Conservation (phyloP, 2,329 filamentous ascomycete genomes). For the Incumbomyces delicatus region DNA sequence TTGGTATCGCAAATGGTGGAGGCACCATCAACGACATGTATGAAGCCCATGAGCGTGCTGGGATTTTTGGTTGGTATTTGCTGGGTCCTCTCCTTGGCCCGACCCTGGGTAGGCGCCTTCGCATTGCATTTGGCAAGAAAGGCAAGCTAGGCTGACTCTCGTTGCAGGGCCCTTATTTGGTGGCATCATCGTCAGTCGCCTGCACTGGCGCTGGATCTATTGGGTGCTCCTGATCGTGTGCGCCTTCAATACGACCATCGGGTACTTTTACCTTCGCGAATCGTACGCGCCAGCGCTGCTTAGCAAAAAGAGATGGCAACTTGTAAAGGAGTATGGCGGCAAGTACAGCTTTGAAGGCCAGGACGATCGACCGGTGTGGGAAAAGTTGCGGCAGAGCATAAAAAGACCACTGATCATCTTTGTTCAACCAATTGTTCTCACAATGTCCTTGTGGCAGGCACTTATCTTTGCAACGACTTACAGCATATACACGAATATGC, state of each 20-base stretch:
- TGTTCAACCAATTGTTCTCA: conserved; percentile 5
- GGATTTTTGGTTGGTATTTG: conserved; percentile 9
- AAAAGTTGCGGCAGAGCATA: conserved; percentile 29
- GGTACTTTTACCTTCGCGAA: conserved; percentile 49
- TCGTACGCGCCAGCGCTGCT: conserved; percentile 54
- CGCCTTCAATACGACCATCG: conserved; percentile 47
- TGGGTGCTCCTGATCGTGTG: conserved; percentile 28
- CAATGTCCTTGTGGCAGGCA: conserved; percentile 4
- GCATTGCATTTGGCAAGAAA: not conserved
- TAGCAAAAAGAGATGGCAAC: conserved; percentile 41
- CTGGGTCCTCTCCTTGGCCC: conserved; percentile 4
- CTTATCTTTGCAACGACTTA: conserved; percentile 5
- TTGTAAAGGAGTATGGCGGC: conserved; percentile 25
- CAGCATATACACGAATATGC: conserved; percentile 4
- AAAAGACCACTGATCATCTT: conserved; percentile 41
- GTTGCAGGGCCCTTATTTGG: conserved; percentile 26
- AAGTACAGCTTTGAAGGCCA: conserved; percentile 15
- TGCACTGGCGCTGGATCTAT: conserved; percentile 42
- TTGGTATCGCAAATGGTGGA: conserved; percentile 12
- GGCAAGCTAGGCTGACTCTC: not conserved
- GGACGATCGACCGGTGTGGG: conserved; percentile 13
- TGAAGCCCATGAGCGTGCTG: conserved; percentile 9
- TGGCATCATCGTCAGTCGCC: conserved; percentile 37
- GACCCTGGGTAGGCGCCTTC: not conserved
- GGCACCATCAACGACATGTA: conserved; percentile 12